These are phyloP conservation scores for Anthracocystis panici-leucophaei DNA, from an alignment of 1,284 basidiomycete species.

Conservation along the genomic window DNA sequence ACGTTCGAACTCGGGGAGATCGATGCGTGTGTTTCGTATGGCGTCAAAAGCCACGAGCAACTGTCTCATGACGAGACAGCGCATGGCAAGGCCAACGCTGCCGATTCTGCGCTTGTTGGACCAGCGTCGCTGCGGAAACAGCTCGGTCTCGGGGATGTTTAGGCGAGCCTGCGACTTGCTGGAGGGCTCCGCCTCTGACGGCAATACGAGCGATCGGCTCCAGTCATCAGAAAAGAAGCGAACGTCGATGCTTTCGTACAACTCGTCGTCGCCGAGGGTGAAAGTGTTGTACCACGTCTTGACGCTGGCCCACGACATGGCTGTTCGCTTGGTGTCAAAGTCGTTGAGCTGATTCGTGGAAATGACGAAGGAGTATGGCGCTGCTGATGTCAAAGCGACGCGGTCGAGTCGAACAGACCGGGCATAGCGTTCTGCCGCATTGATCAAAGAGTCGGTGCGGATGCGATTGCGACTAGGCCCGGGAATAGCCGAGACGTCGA, in stretches of 20 bases:
- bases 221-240: slow-evolving; percentile 37
- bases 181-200: background rate
- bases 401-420: slow-evolving; percentile 43
- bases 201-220: slow-evolving; percentile 29
- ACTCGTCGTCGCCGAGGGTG: slow-evolving; percentile 44
- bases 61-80: slow-evolving; percentile 28
- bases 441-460: slow-evolving; percentile 40
- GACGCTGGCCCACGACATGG: slow-evolving; percentile 44
- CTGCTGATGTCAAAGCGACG: slow-evolving; percentile 35
- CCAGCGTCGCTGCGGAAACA: slow-evolving; percentile 30
- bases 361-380: slow-evolving; percentile 36
- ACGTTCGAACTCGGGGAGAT: slow-evolving; percentile 23
- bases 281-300: slow-evolving; percentile 45
- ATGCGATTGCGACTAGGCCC: slow-evolving; percentile 43
- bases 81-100: slow-evolving; percentile 39
- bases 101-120: slow-evolving; percentile 26
- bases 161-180: background rate
- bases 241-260: slow-evolving; percentile 40
- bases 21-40: slow-evolving; percentile 18
- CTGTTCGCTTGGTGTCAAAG: slow-evolving; percentile 38
- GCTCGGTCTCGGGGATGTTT: slow-evolving; percentile 8
- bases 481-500: slow-evolving; percentile 41
- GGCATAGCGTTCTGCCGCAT: slow-evolving; percentile 31
- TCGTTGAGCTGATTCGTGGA: slow-evolving; percentile 30
- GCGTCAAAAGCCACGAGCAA: slow-evolving; percentile 28